Conservation (phyloP, 805 yeast genomes). For the Kluyveromyces nonfermentans region DNA sequence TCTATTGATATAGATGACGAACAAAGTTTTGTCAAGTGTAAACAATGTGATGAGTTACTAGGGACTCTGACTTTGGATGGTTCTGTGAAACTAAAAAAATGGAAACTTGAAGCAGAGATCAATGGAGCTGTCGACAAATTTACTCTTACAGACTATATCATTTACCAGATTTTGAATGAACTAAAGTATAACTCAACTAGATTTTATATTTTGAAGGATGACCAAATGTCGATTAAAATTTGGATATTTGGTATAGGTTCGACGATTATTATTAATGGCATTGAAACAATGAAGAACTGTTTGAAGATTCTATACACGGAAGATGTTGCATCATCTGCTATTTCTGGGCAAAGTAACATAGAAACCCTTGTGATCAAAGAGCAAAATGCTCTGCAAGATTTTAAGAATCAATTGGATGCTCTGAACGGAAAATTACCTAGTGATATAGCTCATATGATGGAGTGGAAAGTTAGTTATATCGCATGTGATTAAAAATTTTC, state of each 20-base stretch:
- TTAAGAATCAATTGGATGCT: constrained; percentile 8
- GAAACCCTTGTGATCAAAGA: constrained; percentile 12
- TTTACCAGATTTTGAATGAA: constrained; percentile 14
- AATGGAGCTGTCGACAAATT: constrained; percentile 5
- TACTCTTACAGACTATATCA: constrained; percentile 16
- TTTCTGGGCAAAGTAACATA: constrained; percentile 10
- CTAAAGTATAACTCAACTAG: constrained; percentile 19
- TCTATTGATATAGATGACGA: background rate
- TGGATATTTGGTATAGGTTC: constrained; percentile 25
- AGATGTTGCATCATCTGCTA: background rate
- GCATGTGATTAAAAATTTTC: background rate
- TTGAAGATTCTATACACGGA: constrained; percentile 20
- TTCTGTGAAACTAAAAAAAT: constrained; percentile 19
- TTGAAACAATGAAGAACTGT: constrained; percentile 8
- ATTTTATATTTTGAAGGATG: constrained; percentile 11
- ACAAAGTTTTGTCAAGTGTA: constrained; percentile 9
- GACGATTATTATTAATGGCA: constrained; percentile 10
- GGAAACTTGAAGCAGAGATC: constrained; percentile 13
- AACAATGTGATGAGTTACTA: constrained; percentile 10
- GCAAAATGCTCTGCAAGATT: constrained; percentile 10
- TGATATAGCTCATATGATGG: constrained; percentile 6
- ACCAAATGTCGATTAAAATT: constrained; percentile 7
- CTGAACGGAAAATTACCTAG: constrained; percentile 12
- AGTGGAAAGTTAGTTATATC: constrained; percentile 20
- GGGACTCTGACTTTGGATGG: constrained; percentile 16